phyloP scores from a whole-genome alignment of 345 rosid species.

The Gossypium arboreum region DNA sequence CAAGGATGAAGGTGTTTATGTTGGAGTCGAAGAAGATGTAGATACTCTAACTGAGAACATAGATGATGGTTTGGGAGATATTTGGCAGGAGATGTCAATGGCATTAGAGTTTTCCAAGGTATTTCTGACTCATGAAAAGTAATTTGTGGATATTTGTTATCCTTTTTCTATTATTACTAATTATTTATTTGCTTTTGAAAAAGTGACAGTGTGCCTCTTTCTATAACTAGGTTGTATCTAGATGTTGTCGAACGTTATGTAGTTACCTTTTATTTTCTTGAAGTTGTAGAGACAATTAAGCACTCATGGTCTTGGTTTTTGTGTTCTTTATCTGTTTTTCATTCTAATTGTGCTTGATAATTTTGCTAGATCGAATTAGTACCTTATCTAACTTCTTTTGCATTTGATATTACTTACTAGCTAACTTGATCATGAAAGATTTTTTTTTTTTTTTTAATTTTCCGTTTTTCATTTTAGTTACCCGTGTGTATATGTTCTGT shows the following conservation, averaged over 20 bases:
- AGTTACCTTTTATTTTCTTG: background rate
- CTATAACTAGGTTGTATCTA: background rate
- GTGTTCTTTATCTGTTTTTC: background rate
- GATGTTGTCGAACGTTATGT: background rate
- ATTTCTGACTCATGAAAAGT: constrained; percentile 6
- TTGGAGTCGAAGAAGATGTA: constrained; percentile 20
- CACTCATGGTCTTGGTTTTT: background rate
- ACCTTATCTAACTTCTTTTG: background rate
- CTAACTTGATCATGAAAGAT: background rate
- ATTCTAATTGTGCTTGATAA: background rate
- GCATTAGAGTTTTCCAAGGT: constrained; percentile 74
- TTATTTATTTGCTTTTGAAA: background rate
- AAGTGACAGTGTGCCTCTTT: background rate
- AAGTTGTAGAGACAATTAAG: background rate
- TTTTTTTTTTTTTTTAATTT: background rate
- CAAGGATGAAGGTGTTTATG: constrained; percentile 44
- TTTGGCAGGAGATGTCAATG: constrained; percentile 82
- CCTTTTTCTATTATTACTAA: background rate
- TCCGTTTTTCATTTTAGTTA: background rate
- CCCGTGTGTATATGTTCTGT: background rate
- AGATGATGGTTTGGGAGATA: constrained; percentile 76
- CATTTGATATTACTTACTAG: background rate
- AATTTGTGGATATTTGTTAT: background rate
- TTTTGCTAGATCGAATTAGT: background rate
- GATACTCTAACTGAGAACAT: constrained; percentile 27